phyloP scores from a whole-genome alignment of 1,139 yeast species.

The Diutina neorugosa region DNA sequence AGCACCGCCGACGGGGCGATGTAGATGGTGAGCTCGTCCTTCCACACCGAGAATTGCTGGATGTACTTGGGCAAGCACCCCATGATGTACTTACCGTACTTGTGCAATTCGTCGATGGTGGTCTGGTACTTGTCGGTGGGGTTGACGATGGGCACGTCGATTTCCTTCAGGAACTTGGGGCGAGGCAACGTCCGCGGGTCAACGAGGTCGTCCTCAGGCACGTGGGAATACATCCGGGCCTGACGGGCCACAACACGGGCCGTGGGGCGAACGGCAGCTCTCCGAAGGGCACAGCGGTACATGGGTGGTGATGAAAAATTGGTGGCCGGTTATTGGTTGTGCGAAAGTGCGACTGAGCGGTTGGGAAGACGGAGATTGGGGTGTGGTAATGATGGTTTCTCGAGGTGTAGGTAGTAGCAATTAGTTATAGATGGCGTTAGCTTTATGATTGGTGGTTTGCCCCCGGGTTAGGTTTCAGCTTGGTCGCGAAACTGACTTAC shows the following conservation, averaged over 20 bases:
- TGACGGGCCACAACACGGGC: constrained; percentile 1
- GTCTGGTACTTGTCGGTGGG: constrained; percentile 69
- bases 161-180: constrained; percentile 18
- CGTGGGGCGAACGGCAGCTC: constrained; percentile 1
- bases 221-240: neutral
- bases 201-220: neutral
- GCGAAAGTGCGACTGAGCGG: neutral
- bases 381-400: neutral
- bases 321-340: constrained; percentile 1
- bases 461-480: too few relatives aligned
- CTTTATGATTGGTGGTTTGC: too few relatives aligned
- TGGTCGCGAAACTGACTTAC: too few relatives aligned
- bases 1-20: constrained; percentile 67
- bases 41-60: constrained; percentile 83
- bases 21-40: constrained; percentile 71
- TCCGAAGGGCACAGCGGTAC: constrained; percentile 4
- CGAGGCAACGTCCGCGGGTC: constrained; percentile 30
- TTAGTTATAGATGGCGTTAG: too few relatives aligned
- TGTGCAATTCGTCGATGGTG: constrained; percentile 64
- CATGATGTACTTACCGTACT: constrained; percentile 72
- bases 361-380: neutral
- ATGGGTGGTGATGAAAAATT: constrained; percentile 3
- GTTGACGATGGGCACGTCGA: constrained; percentile 50
- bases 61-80: constrained; percentile 71
- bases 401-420: too few relatives aligned